Base-by-base conservation (phyloP, 139 green algal species). In the Volvox reticuliferus region DNA sequence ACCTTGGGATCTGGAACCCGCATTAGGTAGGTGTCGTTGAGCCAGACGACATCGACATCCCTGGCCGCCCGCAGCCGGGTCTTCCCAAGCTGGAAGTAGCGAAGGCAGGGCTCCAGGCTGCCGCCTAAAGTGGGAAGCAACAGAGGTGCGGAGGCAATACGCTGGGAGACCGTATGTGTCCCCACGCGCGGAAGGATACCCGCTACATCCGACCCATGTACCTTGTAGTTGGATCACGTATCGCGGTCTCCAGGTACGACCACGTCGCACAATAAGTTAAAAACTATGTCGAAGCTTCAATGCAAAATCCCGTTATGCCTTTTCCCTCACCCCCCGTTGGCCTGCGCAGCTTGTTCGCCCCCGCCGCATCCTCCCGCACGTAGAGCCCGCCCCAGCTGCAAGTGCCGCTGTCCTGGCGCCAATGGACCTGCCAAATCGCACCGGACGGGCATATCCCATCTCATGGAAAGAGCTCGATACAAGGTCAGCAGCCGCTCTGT, bases 351-450 rank as follows among this genome's bases (percentile, higher is more conserved):
- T n/a, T 24, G 36, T n/a, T 17, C 68, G 26, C 68, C 67, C 6
- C 36, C 36, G 50, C 84, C 84, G 68, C 84, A 16, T 81, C 68
- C 35, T 55, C 0, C 36, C 68, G 68, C 16, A 89, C 68, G 84
- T 89, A 89, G 28, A 89, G 36, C 67, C 84, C 84, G 0, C 3
- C 12, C 84, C 84, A 89, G 84, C 32, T 68, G 68, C 33, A 36
- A 37, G 36, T 18, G 68, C 67, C 36, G 68, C 81, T 50, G 30
- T 16, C 16, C 2, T 32, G 37, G 2, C 36, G 84, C 84, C 84
- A 89, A n/a, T 81, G 68, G 65, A 89, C 68, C 84, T 89, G 84
- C 21, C 65, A 73, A 73, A 73, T 24, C 21, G 65, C 21, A 12
- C 44, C 44, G 44, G 44, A 55, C 5, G 44, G n/a, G 44, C 5